Evolutionary conservation across 768 basidiomycete species (phyloP), one percentile per base, ranked within the genome.

Genomic region (Agrocybe pediades): DNA sequence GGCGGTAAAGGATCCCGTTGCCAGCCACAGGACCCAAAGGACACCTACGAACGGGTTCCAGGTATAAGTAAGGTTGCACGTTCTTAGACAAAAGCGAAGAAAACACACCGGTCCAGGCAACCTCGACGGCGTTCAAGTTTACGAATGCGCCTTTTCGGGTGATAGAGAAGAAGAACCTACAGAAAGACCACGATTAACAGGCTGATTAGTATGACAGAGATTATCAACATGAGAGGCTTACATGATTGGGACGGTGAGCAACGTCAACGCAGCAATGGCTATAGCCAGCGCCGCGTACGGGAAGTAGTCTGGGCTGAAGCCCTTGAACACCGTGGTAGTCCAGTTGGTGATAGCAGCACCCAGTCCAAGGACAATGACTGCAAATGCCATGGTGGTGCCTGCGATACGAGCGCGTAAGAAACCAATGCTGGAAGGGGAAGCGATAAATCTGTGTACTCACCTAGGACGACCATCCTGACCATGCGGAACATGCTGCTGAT

Each of bases 201-300:
- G 39, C 9, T 30, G 46, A 25, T n/a, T n/a, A n/a, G 6, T 46
- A 9, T 25, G 29, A 23, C 41, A 19, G 13, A 27, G 15, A 46
- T n/a, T n/a, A n/a, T n/a, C n/a, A n/a, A n/a, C 43, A 6, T 19
- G 13, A 23, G 41, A 6, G 20, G 60, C 73, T 20, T 58, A 77
- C 78, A 76, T 66, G 6, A 65, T 60, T 4, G 74, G 73, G 20
- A 79, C 42, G 6, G 74, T 71, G 15, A 78, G 16, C 24, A 79
- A 25, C 1, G 76, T 68, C 19, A 80, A 61, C n/a, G 62, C 26
- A 27, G 56, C 53, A 4, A 26, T 47, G 8, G 43, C 53, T 20
- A 58, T 48, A 3, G 21, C 53, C n/a, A 58, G 33, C 3, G 53
- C 57, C 2, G 53, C 53, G 25, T 51, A 58, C 7, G 53, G 26